Percentiles rank a stretch among this genome's conserved stretches.
Conservation (phyloP, 805 yeast genomes). For the Spathaspora sp. region DNA sequence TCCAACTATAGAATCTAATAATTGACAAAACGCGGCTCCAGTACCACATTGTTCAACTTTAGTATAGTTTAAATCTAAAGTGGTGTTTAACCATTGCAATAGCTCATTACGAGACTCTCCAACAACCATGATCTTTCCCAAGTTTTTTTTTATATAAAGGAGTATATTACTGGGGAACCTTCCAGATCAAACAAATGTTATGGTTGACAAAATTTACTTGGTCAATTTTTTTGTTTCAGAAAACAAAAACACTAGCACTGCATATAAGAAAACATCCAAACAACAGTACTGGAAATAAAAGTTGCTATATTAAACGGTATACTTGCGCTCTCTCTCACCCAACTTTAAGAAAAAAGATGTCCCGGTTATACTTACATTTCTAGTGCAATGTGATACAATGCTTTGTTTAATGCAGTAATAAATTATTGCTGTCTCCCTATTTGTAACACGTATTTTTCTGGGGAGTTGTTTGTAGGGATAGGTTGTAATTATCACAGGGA, state of each 20-base stretch:
- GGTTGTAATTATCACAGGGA: background rate
- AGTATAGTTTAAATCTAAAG: slow-evolving; percentile 59
- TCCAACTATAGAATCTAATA: slow-evolving; percentile 78
- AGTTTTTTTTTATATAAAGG: background rate
- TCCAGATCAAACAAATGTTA: background rate
- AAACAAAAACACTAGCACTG: background rate
- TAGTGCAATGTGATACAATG: too few relatives aligned
- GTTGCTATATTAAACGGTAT: background rate
- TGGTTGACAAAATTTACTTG: background rate
- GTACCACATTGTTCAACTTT: slow-evolving; percentile 93
- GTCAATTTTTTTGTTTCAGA: background rate
- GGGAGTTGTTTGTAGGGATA: too few relatives aligned
- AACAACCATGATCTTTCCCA: slow-evolving; percentile 8
- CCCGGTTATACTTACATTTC: too few relatives aligned
- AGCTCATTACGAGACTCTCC: slow-evolving; percentile 69
- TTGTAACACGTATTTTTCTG: too few relatives aligned
- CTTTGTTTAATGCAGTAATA: too few relatives aligned
- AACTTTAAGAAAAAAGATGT: background rate
- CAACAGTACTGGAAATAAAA: background rate
- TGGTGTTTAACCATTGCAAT: slow-evolving; percentile 77
- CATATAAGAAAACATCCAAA: background rate
- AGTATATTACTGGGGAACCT: background rate
- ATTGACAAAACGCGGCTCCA: slow-evolving; percentile 93
- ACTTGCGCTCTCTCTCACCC: background rate
- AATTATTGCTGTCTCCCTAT: too few relatives aligned